These are phyloP conservation scores for Skeletonema tropicum DNA, from an alignment of 108 stramenopile genomes.

Conservation along the genomic window DNA sequence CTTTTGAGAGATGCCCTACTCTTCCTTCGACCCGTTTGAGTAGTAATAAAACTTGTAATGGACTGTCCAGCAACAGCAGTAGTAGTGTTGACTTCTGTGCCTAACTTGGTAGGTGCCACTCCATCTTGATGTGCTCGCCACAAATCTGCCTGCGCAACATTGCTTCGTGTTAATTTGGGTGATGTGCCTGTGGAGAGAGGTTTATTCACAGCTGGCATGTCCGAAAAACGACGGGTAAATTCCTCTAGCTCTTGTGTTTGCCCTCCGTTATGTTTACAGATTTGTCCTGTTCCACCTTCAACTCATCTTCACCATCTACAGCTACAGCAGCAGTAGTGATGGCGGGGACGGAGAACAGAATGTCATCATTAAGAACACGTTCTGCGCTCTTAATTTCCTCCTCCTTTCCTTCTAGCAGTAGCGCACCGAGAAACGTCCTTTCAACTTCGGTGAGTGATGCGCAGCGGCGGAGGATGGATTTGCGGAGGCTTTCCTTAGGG, in stretches of 20 bases:
- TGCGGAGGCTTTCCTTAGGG: constrained; percentile 6
- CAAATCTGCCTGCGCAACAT: constrained; percentile 14
- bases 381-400: constrained; percentile 20
- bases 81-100: constrained; percentile 2
- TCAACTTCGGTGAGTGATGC: constrained; percentile 33
- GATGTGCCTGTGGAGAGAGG: background rate
- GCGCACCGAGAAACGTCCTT: constrained; percentile 20
- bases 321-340: background rate
- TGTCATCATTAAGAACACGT: constrained; percentile 23
- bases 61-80: background rate
- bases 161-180: constrained; percentile 6
- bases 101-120: constrained; percentile 13
- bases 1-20: background rate
- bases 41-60: background rate
- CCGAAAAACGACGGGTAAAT: background rate
- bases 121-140: constrained; percentile 45
- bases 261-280: background rate
- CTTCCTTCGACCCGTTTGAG: background rate
- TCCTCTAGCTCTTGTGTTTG: background rate
- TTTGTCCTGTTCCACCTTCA: background rate
- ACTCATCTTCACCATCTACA: background rate
- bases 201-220: background rate
- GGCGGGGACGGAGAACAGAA: constrained; percentile 33
- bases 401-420: constrained; percentile 28
- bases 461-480: constrained; percentile 6